Base-by-base conservation (phyloP, 345 rosid species). In the Hibiscus mutabilis region DNA sequence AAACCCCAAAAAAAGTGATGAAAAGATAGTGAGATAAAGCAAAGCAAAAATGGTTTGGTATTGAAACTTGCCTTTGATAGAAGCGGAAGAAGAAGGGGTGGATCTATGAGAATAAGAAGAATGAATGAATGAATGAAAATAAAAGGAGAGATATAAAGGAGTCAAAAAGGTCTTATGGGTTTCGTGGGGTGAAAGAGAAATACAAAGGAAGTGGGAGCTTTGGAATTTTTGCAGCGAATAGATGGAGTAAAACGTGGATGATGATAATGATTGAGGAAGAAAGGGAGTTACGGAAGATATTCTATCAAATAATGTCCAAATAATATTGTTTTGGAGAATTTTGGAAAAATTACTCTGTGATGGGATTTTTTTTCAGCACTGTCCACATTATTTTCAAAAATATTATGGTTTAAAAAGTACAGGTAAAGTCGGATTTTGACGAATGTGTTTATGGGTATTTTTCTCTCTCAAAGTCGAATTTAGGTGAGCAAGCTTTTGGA, bases 1-100 rank as follows among this genome's bases (percentile, higher is more conserved):
- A 8, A 61, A 52, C 40, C 29, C 62, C 16, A 55, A 12, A 62
- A 14, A 2, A 29, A 31, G 5, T 29, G 18, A 31, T 22, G 61
- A 69, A 33, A 53, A 16, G 33, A 42, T 19, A 57, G 35, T 14
- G 3, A 35, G 12, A 37, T 24, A 35, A 21, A 10, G 24, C 13
- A 13, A 37, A 40, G 33, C 22, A 40, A 19, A 56, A 59, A 57
- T 18, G 35, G 29, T 40, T 6, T 15, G 40, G 15, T n/a, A 22
- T 13, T 35, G 12, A 56, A 57, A 37, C 33, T 55, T 21, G 21
- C 81, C 81, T 55, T 78, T 60, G 25, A 19, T 16, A 60, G 19
- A 42, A 46, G 16, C 12, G 10, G 59, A 55, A 55, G 60, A 55
- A 55, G 29, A 40, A 59, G 15, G 29, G 40, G 15, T 22, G 31